Evolutionary conservation across 345 rosid genomes (phyloP), one percentile per base, ranked within the genome.

Genomic region (Passiflora organensis): DNA sequence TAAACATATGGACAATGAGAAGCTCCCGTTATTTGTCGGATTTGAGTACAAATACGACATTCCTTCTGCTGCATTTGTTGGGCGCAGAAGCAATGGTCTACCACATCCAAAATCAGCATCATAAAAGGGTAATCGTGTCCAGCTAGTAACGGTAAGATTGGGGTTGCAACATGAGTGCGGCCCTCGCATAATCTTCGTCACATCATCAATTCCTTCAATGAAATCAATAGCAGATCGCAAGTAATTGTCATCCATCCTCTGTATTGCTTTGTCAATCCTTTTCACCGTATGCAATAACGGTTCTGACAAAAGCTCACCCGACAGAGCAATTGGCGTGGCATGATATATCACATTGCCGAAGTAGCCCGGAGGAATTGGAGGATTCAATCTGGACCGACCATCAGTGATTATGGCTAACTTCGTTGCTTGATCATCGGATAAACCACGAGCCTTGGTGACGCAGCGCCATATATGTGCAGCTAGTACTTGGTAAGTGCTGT

Each of bases 161-260:
- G 56, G 63, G 20, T 46, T 23, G 21, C 18, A 6, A 16, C 13
- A 49, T 28, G 14, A 15, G 5, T 17, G 6, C 1, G 61, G 32
- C 2, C 2, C 20, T 10, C 21, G 32, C 13, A 39, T 41, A 0
- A 12, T 13, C 13, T 15, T 1, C 3, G 25, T 9, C 10, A 13
- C 1, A 12, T 55, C 57, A 21, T 4, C 34, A 1, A 19, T 5
- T 11, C 13, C 17, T 14, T 55, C 57, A 28, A 49, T 13, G 41
- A 12, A 48, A 22, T 61, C 62, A 13, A 68, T 41, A 6, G 67
- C 67, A 3, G 66, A 61, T 37, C 62, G 61, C 19, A 62, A 37
- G 32, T 61, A 61, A 38, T 61, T 62, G 18, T 61, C 49, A 15
- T 68, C 58, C 48, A 49, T 45, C 43, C 46, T 24, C 25, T 43